Evolutionary conservation across 805 yeast species (phyloP), one percentile per base, ranked within the genome.

Genomic region (Kodamaea jinghongensis): DNA sequence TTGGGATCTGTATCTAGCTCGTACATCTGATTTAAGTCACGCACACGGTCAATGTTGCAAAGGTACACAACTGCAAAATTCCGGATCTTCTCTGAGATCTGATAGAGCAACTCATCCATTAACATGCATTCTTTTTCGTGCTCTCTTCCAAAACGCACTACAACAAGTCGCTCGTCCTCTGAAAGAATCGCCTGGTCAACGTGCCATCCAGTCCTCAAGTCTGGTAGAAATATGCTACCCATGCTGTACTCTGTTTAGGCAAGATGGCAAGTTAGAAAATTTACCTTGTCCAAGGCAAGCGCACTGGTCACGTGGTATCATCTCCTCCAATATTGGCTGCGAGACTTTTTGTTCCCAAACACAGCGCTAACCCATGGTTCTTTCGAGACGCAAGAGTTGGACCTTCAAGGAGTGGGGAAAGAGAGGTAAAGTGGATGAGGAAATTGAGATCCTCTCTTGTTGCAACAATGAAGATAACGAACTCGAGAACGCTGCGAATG

Each of bases 181-280:
- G 88, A 79, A 15, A 93, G 70, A 28, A 93, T 93, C 5, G 99
- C 96, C 57, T 93, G 98, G 63, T 93, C 99, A 23, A 93, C 98
- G 55, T 93, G 99, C 97, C 96, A 88, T 4, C 95, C 96, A 0
- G 91, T 75, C 17, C 71, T 77, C 42, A 88, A 65, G 55, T 88
- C 93, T 1, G 95, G 93, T 38, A 88, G 67, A 51, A 87, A 85
- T 1, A 85, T 81, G 43, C 90, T 82, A 4, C 91, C 90, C 95
- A 86, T 86, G 28, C 25, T 13, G 12, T n/a, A n/a, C n/a, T n/a
- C n/a, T n/a, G n/a, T n/a, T n/a, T n/a, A n/a, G n/a, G n/a, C n/a
- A n/a, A n/a, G n/a, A n/a, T n/a, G n/a, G n/a, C n/a, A n/a, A n/a
- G n/a, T n/a, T n/a, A n/a, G n/a, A n/a, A n/a, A n/a, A n/a, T n/a